Conservation (phyloP, 176 grass and related monocot genomes). For the Eleusine coracana region DNA sequence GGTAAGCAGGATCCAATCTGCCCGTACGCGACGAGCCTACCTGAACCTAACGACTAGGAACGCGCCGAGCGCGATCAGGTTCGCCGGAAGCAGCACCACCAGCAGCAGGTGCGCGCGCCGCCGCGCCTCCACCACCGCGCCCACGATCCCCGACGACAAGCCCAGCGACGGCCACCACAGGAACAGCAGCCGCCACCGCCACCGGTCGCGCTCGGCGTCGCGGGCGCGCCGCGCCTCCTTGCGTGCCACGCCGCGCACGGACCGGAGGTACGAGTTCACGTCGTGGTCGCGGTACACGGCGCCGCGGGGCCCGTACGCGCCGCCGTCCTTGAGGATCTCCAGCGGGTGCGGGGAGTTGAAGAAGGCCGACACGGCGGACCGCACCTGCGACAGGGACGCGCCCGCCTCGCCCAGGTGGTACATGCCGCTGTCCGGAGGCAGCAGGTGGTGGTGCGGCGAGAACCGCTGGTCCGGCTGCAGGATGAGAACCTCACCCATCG, state of each 20-base stretch:
- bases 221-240: constrained; percentile 55
- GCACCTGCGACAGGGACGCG: constrained; percentile 43
- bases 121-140: constrained; percentile 41
- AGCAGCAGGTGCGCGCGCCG: constrained; percentile 49
- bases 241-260: constrained; percentile 63
- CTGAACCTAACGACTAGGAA: constrained; percentile 48
- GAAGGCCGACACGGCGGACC: constrained; percentile 71
- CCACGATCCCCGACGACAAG: constrained; percentile 19
- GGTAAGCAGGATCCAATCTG: neutral
- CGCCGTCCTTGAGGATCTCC: constrained; percentile 76
- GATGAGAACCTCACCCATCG: constrained; percentile 87
- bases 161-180: constrained; percentile 66
- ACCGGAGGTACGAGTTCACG: constrained; percentile 77
- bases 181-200: constrained; percentile 36
- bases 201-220: constrained; percentile 38
- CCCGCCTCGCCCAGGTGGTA: constrained; percentile 51
- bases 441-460: constrained; percentile 87
- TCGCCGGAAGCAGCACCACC: constrained; percentile 57
- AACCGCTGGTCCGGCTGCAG: constrained; percentile 80
- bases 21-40: neutral
- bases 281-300: constrained; percentile 86
- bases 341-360: constrained; percentile 90
- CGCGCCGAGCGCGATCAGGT: constrained; percentile 62
- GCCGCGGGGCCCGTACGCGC: constrained; percentile 74
- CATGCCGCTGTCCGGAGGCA: constrained; percentile 74